phyloP scores from a whole-genome alignment of 2,329 filamentous ascomycete species.

The Fusarium sp. region DNA sequence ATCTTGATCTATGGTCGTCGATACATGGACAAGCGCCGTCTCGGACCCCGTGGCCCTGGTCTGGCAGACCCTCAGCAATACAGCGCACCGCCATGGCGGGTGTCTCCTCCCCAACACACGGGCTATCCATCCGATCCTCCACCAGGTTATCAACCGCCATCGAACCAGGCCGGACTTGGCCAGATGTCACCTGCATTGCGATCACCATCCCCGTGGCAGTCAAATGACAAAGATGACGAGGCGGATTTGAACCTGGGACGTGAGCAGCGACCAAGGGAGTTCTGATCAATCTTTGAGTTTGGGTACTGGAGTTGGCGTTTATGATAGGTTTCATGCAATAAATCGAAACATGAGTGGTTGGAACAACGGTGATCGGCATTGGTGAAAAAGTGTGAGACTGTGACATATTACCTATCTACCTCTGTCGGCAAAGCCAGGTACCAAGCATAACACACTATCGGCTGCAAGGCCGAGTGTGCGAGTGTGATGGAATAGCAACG shows the following conservation, averaged over 20 bases:
- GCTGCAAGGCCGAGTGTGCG: not conserved
- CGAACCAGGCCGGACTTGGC: constrained; percentile 45
- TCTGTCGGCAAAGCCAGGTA: no score
- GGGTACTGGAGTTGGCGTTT: constrained; percentile 34
- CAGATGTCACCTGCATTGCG: constrained; percentile 38
- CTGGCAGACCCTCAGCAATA: constrained; percentile 36
- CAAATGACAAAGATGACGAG: constrained; percentile 43
- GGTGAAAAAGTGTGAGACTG: not conserved
- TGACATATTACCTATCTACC: no score
- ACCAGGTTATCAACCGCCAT: constrained; percentile 47
- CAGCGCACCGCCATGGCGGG: constrained; percentile 45
- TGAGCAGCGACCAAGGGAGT: constrained; percentile 47
- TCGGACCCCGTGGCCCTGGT: constrained; percentile 26
- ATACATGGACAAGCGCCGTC: constrained; percentile 40
- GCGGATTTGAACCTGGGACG: constrained; percentile 45
- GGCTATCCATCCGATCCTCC: constrained; percentile 43
- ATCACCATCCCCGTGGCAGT: constrained; percentile 44
- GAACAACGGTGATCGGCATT: not conserved
- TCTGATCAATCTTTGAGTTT: constrained; percentile 34
- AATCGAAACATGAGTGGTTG: not conserved
- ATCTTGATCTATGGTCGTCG: constrained; percentile 47
- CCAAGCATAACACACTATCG: not conserved
- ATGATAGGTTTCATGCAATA: not conserved
- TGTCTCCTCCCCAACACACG: constrained; percentile 31
- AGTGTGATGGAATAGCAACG: not conserved